Conservation (phyloP, 2,329 filamentous ascomycete species). For the Fonsecaea pedrosoi region DNA sequence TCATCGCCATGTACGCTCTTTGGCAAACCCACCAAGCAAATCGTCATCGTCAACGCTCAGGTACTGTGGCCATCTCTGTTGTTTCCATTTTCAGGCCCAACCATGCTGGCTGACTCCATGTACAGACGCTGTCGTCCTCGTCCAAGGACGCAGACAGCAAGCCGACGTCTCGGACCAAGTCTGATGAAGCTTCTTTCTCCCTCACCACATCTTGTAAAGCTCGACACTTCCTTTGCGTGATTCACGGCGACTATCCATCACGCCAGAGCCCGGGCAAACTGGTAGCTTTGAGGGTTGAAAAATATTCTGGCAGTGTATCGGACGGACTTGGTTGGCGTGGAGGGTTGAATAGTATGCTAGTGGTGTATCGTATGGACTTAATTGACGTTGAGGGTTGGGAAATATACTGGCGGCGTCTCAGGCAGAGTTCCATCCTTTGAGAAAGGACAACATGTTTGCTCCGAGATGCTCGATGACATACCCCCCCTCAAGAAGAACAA, state of each 20-base stretch:
- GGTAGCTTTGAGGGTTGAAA: neutral
- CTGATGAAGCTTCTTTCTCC: neutral
- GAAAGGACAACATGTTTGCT: conserved; percentile 38
- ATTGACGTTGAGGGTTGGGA: neutral
- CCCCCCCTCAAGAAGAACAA: conserved; percentile 40
- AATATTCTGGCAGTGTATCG: too few relatives aligned
- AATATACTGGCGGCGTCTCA: neutral
- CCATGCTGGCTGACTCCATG: neutral
- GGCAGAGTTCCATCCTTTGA: conserved; percentile 38
- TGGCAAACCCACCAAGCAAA: conserved; percentile 14
- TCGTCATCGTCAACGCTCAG: neutral
- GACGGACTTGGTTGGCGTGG: neutral
- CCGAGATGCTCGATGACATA: conserved; percentile 40
- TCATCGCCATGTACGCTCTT: conserved; percentile 14
- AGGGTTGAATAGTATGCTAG: neutral
- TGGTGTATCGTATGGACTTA: neutral
- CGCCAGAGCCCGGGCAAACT: neutral
- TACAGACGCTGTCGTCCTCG: conserved; percentile 10
- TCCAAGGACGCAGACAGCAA: conserved; percentile 2
- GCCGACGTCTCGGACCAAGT: conserved; percentile 16
- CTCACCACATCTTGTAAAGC: neutral
- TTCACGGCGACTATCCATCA: neutral
- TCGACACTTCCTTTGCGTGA: neutral
- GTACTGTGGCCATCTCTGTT: neutral
- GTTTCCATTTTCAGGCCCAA: neutral